Percentiles rank a stretch among this genome's conserved stretches.
phyloP scores from a whole-genome alignment of 2,329 filamentous ascomycete genomes.

The Fusarium aywerte region DNA sequence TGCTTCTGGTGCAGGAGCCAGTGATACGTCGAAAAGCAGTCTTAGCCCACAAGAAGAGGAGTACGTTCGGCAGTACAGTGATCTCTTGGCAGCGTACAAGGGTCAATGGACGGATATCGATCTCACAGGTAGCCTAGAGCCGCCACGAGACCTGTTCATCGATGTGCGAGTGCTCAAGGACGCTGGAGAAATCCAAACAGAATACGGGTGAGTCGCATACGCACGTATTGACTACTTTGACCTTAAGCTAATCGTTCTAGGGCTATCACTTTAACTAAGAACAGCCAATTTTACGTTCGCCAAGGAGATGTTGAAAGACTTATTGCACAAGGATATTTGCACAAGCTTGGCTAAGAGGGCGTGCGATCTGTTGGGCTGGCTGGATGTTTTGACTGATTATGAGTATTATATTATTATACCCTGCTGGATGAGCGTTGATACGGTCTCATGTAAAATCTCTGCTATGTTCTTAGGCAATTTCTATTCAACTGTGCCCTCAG shows the following conservation, averaged over 20 bases:
- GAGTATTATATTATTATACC: conserved; percentile 32
- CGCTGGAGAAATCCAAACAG: conserved; percentile 97
- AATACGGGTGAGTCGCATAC: conserved; percentile 81
- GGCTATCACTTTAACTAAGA: conserved; percentile 95
- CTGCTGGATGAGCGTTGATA: conserved; percentile 12
- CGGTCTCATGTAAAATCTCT: conserved; percentile 13
- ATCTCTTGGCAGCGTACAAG: conserved; percentile 94
- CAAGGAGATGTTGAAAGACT: conserved; percentile 95
- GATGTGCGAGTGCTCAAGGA: conserved; percentile 96
- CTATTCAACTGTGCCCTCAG: neutral
- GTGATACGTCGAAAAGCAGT: conserved; percentile 71
- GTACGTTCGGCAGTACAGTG: conserved; percentile 90
- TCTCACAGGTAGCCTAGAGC: conserved; percentile 90
- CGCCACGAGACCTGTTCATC: conserved; percentile 95
- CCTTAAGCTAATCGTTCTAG: conserved; percentile 58
- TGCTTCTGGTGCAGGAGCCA: conserved; percentile 45
- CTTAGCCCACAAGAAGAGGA: conserved; percentile 96
- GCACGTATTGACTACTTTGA: neutral
- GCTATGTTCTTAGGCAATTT: neutral
- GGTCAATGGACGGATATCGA: conserved; percentile 99
- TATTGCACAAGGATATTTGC: conserved; percentile 93
- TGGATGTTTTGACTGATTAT: conserved; percentile 2
- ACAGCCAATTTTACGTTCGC: conserved; percentile 96
- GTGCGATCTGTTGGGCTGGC: neutral
- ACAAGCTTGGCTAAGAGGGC: conserved; percentile 78